phyloP scores from a whole-genome alignment of 495 filamentous ascomycete species.

The Cairneyella variabilis region DNA sequence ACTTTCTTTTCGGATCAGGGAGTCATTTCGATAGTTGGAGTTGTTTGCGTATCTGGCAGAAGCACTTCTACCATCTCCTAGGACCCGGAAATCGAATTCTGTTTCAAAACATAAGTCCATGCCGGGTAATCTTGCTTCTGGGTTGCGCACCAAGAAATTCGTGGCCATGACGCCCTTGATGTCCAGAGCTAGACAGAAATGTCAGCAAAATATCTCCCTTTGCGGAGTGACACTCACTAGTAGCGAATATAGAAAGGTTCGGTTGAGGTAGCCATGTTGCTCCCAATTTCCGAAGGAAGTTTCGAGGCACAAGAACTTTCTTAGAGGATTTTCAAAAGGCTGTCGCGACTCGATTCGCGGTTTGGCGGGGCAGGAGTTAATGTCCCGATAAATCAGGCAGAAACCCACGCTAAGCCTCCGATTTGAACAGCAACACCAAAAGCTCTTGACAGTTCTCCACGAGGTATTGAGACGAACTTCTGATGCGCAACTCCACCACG shows the following conservation, averaged over 20 bases:
- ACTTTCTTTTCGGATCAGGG: slow-evolving; percentile 99
- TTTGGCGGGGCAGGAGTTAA: not conserved
- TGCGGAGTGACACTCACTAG: slow-evolving; percentile 53
- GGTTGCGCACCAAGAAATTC: slow-evolving; percentile 81
- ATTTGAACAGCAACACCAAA: slow-evolving; percentile 14
- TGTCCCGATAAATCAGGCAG: slow-evolving; percentile 3
- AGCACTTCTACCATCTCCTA: slow-evolving; percentile 92
- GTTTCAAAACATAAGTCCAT: slow-evolving; percentile 3
- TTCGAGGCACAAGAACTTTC: too few relatives aligned
- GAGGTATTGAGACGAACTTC: slow-evolving; percentile 17
- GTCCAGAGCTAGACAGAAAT: slow-evolving; percentile 74
- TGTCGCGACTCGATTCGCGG: not conserved
- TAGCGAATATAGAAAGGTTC: slow-evolving; percentile 97
- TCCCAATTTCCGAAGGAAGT: slow-evolving; percentile 4
- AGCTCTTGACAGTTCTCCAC: too few relatives aligned
- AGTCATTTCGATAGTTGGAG: slow-evolving; percentile 99
- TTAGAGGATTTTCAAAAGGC: not conserved
- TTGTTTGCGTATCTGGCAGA: slow-evolving; percentile 98
- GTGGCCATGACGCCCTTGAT: slow-evolving; percentile 96
- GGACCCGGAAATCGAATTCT: slow-evolving; percentile 97
- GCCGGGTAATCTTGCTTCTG: not conserved
- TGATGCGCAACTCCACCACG: slow-evolving; percentile 20
- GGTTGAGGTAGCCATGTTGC: slow-evolving; percentile 24
- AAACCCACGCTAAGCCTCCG: not conserved
- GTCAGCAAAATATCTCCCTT: slow-evolving; percentile 30